Conservation (phyloP, 768 basidiomycete species). For the Trametes villosa region DNA sequence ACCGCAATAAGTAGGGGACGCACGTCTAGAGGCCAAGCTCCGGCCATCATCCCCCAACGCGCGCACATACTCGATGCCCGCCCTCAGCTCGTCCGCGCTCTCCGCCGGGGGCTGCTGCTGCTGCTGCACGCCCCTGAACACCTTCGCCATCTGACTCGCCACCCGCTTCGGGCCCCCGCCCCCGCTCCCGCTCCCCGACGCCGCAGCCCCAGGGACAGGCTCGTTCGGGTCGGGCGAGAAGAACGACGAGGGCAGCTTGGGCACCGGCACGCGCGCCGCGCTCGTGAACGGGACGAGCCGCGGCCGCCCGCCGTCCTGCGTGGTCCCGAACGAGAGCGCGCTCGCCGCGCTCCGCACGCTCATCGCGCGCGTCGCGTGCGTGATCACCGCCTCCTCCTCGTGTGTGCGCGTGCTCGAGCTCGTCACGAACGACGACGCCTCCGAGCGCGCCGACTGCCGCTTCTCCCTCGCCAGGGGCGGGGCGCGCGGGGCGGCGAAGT, state of each 20-base stretch:
- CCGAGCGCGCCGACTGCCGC: conserved; percentile 27
- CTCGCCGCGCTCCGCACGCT: conserved; percentile 56
- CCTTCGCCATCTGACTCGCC: conserved; percentile 67
- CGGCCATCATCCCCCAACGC: conserved; percentile 61
- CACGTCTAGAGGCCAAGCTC: conserved; percentile 22
- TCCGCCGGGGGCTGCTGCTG: conserved; percentile 35
- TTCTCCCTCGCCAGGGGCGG: conserved; percentile 40
- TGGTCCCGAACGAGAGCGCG: conserved; percentile 39
- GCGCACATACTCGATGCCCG: conserved; percentile 73
- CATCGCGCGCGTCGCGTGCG: conserved; percentile 53
- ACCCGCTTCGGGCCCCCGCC: conserved; percentile 43
- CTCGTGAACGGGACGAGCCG: conserved; percentile 75
- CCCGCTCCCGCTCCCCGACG: conserved; percentile 5
- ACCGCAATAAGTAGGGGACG: conserved; percentile 33
- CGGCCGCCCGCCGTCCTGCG: conserved; percentile 41
- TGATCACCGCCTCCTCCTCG: conserved; percentile 50
- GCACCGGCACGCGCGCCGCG: conserved; percentile 66
- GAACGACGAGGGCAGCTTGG: conserved; percentile 45
- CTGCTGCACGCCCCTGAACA: conserved; percentile 46
- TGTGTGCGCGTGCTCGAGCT: conserved; percentile 39
- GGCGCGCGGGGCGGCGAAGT: conserved; percentile 66
- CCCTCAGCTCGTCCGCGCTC: conserved; percentile 66
- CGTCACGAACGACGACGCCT: conserved; percentile 36
- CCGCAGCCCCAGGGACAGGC: neutral
- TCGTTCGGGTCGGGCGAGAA: conserved; percentile 12